Conservation (phyloP, 2,329 filamentous ascomycete species). For the Exophiala dermatitidis region DNA sequence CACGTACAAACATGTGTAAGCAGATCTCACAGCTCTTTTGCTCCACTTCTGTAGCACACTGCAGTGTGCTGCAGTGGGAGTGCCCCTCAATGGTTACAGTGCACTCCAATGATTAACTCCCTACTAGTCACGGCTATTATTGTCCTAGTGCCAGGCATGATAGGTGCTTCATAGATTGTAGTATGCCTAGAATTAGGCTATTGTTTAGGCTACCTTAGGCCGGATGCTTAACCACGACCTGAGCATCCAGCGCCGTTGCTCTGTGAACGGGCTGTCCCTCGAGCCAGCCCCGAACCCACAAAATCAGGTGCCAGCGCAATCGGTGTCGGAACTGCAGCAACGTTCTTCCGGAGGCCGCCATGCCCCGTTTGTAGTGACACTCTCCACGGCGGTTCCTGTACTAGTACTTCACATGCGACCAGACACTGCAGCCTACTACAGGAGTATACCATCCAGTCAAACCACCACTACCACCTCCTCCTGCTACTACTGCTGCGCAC, state of each 20-base stretch:
- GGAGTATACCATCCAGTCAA: neutral
- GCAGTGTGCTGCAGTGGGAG: neutral
- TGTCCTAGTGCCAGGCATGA: too few species aligned
- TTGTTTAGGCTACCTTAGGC: too few species aligned
- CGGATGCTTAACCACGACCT: too few species aligned
- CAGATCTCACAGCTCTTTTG: too few species aligned
- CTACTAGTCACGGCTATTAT: too few species aligned
- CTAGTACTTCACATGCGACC: neutral
- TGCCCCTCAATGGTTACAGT: neutral
- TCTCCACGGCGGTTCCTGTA: neutral
- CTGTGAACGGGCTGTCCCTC: neutral
- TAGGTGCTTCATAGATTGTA: too few species aligned
- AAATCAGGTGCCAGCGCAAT: neutral
- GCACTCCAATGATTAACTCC: neutral
- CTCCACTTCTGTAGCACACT: neutral
- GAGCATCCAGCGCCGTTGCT: neutral
- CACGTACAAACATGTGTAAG: neutral
- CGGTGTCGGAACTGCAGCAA: slow-evolving; percentile 1
- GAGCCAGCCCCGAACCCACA: neutral
- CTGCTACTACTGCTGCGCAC: too few species aligned
- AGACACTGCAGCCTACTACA: neutral
- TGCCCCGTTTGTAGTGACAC: neutral
- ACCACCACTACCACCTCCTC: too few species aligned
- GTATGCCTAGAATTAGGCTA: too few species aligned
- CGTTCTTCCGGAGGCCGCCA: slow-evolving; percentile 1